A percentile compares a stretch with the other conserved stretches of the same genome.
Conservation (phyloP, 768 basidiomycete genomes). For the Pluteus cervinus region DNA sequence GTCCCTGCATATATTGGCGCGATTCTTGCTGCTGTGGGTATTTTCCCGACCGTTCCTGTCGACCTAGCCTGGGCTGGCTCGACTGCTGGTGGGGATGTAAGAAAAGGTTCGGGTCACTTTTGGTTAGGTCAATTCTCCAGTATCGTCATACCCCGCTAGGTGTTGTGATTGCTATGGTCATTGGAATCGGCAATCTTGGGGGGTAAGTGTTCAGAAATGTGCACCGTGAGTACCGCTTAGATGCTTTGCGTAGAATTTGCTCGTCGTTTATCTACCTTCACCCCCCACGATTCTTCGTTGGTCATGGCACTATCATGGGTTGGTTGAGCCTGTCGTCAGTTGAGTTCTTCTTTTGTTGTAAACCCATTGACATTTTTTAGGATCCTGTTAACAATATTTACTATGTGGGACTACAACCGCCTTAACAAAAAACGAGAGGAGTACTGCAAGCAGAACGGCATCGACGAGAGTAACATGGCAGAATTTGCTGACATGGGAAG, state of each 20-base stretch:
- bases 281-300: conserved; percentile 30
- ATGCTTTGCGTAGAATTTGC: conserved; percentile 25
- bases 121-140: no score
- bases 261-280: conserved; percentile 34
- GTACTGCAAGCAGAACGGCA: conserved; percentile 34
- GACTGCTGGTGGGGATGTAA: conserved; percentile 50
- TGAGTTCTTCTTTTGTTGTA: background rate
- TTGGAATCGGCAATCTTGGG: conserved; percentile 51
- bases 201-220: conserved; percentile 19
- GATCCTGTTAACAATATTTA: conserved; percentile 30
- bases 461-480: conserved; percentile 30
- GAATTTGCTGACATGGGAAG: conserved; percentile 47
- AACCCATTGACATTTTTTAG: conserved; percentile 11
- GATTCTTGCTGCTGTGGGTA: conserved; percentile 44
- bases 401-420: conserved; percentile 43
- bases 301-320: conserved; percentile 27
- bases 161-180: conserved; percentile 45
- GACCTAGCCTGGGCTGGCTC: conserved; percentile 49
- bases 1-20: conserved; percentile 41
- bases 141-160: conserved; percentile 11
- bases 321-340: conserved; percentile 28
- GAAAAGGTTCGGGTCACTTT: conserved; percentile 27
- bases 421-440: conserved; percentile 45
- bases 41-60: conserved; percentile 43
- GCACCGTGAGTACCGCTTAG: background rate